A percentile compares a stretch with the other conserved stretches of the same genome.
phyloP scores from a whole-genome alignment of 768 basidiomycete genomes.

The Mycena vitilis region DNA sequence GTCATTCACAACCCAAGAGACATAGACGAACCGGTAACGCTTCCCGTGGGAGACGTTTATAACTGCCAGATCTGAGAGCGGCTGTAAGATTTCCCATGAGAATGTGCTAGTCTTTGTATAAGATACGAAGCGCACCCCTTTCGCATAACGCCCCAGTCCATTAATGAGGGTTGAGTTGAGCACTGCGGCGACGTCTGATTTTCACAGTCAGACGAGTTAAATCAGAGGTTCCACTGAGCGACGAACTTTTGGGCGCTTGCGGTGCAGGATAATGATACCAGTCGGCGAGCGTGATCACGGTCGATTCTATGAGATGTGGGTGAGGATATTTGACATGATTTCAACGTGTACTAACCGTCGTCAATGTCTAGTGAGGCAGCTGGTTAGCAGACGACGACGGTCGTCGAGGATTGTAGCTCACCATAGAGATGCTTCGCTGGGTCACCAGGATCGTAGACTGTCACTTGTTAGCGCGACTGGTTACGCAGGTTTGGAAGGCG shows the following conservation, averaged over 20 bases:
- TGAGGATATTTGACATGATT: neutral
- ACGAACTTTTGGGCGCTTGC: constrained; percentile 16
- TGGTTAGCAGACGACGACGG: neutral
- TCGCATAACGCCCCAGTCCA: constrained; percentile 58
- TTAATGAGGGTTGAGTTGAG: constrained; percentile 47
- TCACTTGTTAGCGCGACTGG: neutral
- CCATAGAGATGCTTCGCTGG: constrained; percentile 18
- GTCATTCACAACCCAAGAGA: neutral
- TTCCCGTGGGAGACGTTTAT: constrained; percentile 46
- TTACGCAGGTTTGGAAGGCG: neutral
- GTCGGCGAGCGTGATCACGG: constrained; percentile 51
- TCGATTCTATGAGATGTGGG: constrained; percentile 39
- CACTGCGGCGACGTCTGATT: neutral
- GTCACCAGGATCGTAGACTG: constrained; percentile 21
- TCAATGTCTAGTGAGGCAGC: constrained; percentile 7
- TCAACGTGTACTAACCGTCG: constrained; percentile 7
- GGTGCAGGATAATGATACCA: constrained; percentile 41
- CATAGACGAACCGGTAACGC: constrained; percentile 9
- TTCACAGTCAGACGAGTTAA: no score
- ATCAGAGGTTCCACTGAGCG: no score
- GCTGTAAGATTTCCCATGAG: constrained; percentile 20
- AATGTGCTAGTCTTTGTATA: neutral
- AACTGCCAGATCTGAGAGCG: constrained; percentile 50
- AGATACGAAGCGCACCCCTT: constrained; percentile 33
- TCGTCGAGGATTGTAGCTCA: neutral